Evolutionary conservation across 164 flowering plant species (phyloP).

Genomic region (Sedum album): DNA sequence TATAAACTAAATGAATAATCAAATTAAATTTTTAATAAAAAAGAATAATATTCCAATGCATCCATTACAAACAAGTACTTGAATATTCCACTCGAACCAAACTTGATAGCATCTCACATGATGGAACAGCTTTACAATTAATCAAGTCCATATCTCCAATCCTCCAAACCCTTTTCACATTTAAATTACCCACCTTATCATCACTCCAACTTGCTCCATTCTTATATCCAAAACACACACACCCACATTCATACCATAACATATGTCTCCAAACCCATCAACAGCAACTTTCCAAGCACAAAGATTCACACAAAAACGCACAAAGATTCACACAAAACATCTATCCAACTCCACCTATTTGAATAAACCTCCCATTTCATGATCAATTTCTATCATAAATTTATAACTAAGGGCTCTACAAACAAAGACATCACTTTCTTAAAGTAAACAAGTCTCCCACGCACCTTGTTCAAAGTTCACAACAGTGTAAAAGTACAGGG

Average conservation of each 20-base stretch:
- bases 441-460: not conserved
- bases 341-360: not conserved
- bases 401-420: not conserved
- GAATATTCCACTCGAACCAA: not conserved
- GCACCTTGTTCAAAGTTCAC: not conserved
- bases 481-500: not conserved
- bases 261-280: not conserved
- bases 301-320: not conserved
- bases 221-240: not conserved
- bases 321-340: not conserved
- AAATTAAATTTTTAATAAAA: too few species aligned
- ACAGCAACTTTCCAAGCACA: conserved; percentile 4
- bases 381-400: not conserved
- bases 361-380: not conserved
- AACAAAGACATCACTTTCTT: not conserved
- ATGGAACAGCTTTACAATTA: not conserved
- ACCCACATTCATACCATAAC: not conserved
- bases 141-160: not conserved
- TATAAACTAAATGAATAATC: too few species aligned
- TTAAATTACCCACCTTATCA: not conserved
- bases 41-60: too few species aligned
- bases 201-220: not conserved
- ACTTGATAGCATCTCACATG: not conserved
- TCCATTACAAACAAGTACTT: not conserved
- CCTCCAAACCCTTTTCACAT: not conserved